phyloP scores from a whole-genome alignment of 148 eudicot species.

The Chenopodium album region DNA sequence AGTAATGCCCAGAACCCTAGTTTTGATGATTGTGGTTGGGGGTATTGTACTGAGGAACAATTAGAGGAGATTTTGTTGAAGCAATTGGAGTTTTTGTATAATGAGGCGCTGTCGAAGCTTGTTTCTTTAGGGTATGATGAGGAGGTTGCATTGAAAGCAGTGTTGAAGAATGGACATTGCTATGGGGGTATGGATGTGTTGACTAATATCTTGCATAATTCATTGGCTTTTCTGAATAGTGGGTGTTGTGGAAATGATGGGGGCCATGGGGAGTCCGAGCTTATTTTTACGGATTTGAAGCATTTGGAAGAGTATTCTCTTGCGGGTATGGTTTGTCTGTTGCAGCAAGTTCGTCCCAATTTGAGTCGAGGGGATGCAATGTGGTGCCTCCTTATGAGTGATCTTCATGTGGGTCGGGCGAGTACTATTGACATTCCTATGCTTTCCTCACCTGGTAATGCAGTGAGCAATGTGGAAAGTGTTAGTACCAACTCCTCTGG shows the following conservation, averaged over 20 bases:
- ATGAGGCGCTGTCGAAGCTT: conserved; percentile 72
- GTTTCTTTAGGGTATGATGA: conserved; percentile 78
- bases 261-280: conserved; percentile 47
- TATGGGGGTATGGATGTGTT: conserved; percentile 93
- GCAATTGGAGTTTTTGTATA: conserved; percentile 77
- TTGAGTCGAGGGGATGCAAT: conserved; percentile 91
- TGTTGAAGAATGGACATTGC: conserved; percentile 81
- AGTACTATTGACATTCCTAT: conserved; percentile 82
- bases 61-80: conserved; percentile 77
- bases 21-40: conserved; percentile 83
- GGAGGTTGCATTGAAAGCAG: conserved; percentile 69
- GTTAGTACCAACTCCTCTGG: conserved; percentile 34
- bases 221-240: conserved; percentile 65
- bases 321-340: conserved; percentile 81
- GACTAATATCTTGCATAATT: conserved; percentile 75
- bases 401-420: conserved; percentile 91
- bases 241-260: conserved; percentile 43
- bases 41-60: conserved; percentile 95
- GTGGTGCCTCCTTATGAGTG: conserved; percentile 99
- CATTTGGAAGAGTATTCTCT: conserved; percentile 90
- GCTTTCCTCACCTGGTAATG: conserved; percentile 44
- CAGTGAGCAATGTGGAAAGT: conserved; percentile 40
- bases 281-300: conserved; percentile 66
- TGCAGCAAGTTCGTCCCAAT: conserved; percentile 83
- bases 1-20: conserved; percentile 30